Evolutionary conservation across 192 early-diverging fungal species (phyloP).

Genomic region (Hyaloraphidium curvatum): DNA sequence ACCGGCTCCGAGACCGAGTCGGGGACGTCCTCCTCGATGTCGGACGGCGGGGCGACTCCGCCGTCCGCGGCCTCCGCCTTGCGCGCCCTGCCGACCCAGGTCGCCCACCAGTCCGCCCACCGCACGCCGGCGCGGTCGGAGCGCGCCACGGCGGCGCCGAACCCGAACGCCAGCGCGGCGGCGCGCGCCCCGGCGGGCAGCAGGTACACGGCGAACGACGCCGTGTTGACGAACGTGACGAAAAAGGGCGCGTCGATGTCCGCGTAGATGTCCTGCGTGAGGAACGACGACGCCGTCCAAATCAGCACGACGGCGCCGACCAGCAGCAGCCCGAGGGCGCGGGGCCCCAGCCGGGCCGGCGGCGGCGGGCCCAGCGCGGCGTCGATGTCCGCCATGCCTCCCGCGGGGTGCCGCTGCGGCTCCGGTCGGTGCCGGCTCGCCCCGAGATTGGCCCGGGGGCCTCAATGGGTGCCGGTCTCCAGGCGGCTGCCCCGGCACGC

Average conservation of each 20-base stretch:
- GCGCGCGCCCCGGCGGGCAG: conserved; percentile 9
- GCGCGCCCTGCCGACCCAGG: background rate
- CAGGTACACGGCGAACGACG: conserved; percentile 54
- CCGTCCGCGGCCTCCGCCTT: background rate
- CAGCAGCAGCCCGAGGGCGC: conserved; percentile 36
- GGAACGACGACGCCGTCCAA: conserved; percentile 58
- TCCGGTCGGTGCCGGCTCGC: too few relatives aligned
- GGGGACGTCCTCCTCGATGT: background rate
- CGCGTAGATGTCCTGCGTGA: conserved; percentile 43
- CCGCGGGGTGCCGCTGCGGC: too few relatives aligned
- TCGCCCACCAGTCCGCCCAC: background rate
- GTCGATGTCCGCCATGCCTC: too few relatives aligned
- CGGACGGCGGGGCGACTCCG: background rate
- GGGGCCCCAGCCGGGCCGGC: too few relatives aligned
- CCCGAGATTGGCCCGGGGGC: too few relatives aligned
- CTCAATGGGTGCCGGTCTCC: too few relatives aligned
- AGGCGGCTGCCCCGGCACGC: too few relatives aligned
- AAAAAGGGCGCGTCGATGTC: conserved; percentile 49
- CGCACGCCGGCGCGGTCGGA: conserved; percentile 37
- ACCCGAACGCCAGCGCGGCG: background rate
- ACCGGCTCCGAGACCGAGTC: too few relatives aligned
- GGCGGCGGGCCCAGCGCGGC: too few relatives aligned
- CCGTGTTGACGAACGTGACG: conserved; percentile 59
- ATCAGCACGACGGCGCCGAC: conserved; percentile 53
- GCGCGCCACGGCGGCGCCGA: background rate